A percentile compares a stretch with the other conserved stretches of the same genome.
Conservation (phyloP, 2,329 filamentous ascomycete genomes). For the Teratosphaeria gauchensis region DNA sequence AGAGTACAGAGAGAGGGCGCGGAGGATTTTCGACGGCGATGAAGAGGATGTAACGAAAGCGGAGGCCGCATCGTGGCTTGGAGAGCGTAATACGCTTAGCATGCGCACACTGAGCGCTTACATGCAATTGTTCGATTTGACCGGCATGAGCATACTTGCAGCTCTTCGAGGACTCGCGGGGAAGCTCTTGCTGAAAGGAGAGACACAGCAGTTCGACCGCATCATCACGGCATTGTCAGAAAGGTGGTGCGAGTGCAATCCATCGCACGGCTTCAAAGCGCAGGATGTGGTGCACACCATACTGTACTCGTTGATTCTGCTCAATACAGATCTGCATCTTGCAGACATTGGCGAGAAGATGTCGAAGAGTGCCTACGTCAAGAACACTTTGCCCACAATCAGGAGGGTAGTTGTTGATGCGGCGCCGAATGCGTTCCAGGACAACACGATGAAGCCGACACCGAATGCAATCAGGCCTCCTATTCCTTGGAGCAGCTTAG, state of each 20-base stretch:
- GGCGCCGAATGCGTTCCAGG: slow-evolving; percentile 55
- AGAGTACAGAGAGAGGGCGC: slow-evolving; percentile 67
- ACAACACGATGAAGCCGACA: slow-evolving; percentile 16
- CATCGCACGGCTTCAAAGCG: slow-evolving; percentile 84
- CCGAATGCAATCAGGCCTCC: slow-evolving; percentile 14
- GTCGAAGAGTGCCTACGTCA: slow-evolving; percentile 88
- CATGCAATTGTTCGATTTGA: slow-evolving; percentile 86
- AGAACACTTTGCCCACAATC: slow-evolving; percentile 90
- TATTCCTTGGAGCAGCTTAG: slow-evolving; percentile 23
- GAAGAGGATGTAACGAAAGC: slow-evolving; percentile 72
- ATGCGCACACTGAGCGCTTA: slow-evolving; percentile 60
- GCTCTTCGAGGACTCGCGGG: slow-evolving; percentile 73
- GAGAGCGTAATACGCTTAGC: slow-evolving; percentile 52
- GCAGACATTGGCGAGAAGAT: slow-evolving; percentile 95
- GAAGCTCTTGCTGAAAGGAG: slow-evolving; percentile 72
- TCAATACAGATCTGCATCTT: slow-evolving; percentile 92
- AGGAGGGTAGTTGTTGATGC: slow-evolving; percentile 64
- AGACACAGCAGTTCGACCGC: slow-evolving; percentile 93
- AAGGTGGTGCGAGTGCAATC: slow-evolving; percentile 89
- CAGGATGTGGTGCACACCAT: slow-evolving; percentile 94
- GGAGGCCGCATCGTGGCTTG: slow-evolving; percentile 79
- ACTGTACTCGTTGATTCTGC: slow-evolving; percentile 85
- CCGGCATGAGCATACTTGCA: slow-evolving; percentile 66
- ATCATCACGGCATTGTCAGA: slow-evolving; percentile 82
- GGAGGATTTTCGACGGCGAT: slow-evolving; percentile 73